These are phyloP conservation scores for Graphiopsis chlorocephala DNA, from an alignment of 2,329 filamentous ascomycete genomes.

Conservation along the genomic window DNA sequence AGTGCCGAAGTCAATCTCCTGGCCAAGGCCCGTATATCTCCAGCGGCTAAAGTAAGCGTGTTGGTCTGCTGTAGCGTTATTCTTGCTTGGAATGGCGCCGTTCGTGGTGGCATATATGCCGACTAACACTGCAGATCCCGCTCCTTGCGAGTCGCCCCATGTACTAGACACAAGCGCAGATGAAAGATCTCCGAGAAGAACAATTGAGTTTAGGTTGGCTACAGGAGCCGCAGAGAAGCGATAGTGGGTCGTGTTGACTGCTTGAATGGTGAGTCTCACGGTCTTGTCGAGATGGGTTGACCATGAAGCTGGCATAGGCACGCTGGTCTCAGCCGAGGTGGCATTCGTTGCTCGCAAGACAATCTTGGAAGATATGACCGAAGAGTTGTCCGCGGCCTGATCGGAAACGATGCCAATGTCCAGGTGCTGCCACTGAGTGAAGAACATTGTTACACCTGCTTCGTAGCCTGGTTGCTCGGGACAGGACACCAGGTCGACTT, in stretches of 20 bases:
- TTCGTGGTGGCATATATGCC: conserved; percentile 56
- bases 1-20: conserved; percentile 19
- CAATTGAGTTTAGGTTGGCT: conserved; percentile 10
- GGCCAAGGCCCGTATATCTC: conserved; percentile 44
- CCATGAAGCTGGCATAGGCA: not conserved
- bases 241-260: conserved; percentile 48
- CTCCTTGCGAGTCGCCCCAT: conserved; percentile 37
- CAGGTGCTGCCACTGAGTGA: conserved; percentile 54
- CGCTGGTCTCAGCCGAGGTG: not conserved
- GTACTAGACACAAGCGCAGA: conserved; percentile 21
- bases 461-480: conserved; percentile 45
- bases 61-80: conserved; percentile 39
- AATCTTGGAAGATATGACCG: not conserved
- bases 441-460: conserved; percentile 52
- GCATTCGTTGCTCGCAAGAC: not conserved
- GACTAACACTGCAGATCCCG: conserved; percentile 41
- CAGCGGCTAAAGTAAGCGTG: conserved; percentile 50
- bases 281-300: conserved; percentile 28
- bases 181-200: conserved; percentile 22
- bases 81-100: conserved; percentile 24
- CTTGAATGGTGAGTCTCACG: conserved; percentile 30
- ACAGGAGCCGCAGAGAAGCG: conserved; percentile 30
- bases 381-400: not conserved
- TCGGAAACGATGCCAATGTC: conserved; percentile 40
- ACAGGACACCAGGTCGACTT: conserved; percentile 46